phyloP scores from a whole-genome alignment of 2,329 filamentous ascomycete species.

The Plectosphaerella plurivora region DNA sequence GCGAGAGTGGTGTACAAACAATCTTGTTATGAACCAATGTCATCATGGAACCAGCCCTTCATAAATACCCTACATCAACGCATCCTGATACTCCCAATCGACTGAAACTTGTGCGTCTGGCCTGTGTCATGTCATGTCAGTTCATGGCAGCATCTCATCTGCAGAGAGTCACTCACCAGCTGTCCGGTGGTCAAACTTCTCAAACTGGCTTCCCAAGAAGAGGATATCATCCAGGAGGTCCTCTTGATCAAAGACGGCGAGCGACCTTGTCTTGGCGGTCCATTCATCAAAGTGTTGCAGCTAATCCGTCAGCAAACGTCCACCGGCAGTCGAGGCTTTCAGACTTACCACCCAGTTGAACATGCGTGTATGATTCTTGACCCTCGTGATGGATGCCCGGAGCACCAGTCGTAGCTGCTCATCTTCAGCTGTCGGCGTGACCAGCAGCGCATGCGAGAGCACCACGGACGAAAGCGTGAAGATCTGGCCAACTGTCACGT shows the following conservation, averaged over 20 bases:
- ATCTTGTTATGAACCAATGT: too few species aligned
- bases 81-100: too few species aligned
- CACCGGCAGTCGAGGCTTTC: too few species aligned
- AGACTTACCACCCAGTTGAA: constrained; percentile 1
- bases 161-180: not conserved
- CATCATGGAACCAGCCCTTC: too few species aligned
- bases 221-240: not conserved
- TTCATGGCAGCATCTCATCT: too few species aligned
- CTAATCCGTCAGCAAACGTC: not conserved
- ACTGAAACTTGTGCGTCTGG: too few species aligned
- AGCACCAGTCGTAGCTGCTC: not conserved
- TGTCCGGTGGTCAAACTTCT: not conserved
- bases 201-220: constrained; percentile 1
- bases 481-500: not conserved
- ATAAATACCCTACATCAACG: too few species aligned
- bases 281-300: not conserved
- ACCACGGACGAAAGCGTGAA: not conserved
- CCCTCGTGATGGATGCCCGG: not conserved
- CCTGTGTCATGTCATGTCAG: too few species aligned
- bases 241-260: not conserved
- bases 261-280: not conserved
- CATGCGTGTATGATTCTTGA: not conserved
- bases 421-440: not conserved
- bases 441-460: not conserved
- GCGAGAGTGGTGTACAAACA: too few species aligned